phyloP scores from a whole-genome alignment of 257 asterid genomes.

The Lithospermum erythrorhizon region DNA sequence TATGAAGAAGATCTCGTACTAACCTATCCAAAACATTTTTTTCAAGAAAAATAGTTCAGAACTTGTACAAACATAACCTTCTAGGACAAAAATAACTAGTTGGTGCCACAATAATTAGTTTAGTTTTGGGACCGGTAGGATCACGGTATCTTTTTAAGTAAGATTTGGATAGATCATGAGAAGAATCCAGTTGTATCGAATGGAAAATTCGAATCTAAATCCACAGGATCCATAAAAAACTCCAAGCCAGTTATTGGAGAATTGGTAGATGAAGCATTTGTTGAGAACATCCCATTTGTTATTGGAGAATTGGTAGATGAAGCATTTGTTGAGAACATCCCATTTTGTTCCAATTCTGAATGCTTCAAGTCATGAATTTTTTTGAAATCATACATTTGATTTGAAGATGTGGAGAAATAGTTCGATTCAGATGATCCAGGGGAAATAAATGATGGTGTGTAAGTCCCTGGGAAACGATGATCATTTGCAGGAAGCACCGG shows the following conservation, averaged over 20 bases:
- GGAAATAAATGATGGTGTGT: conserved; percentile 36
- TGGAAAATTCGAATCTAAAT: conserved; percentile 44
- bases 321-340: conserved; percentile 46
- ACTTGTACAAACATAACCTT: neutral
- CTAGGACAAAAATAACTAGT: neutral
- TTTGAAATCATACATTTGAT: conserved; percentile 17
- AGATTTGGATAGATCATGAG: conserved; percentile 18
- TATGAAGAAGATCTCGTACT: neutral
- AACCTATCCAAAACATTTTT: too few relatives aligned
- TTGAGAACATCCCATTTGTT: conserved; percentile 44
- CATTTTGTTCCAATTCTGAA: conserved; percentile 33
- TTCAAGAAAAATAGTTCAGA: too few relatives aligned
- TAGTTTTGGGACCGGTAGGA: neutral
- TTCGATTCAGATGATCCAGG: conserved; percentile 34
- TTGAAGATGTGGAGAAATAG: conserved; percentile 23
- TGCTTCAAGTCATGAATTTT: conserved; percentile 17
- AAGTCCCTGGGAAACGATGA: conserved; percentile 18
- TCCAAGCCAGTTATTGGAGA: conserved; percentile 63
- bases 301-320: conserved; percentile 67
- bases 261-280: conserved; percentile 54
- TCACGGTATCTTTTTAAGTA: conserved; percentile 1
- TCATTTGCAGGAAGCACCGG: conserved; percentile 33
- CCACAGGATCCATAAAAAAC: conserved; percentile 31
- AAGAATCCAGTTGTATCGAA: conserved; percentile 36
- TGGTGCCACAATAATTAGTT: neutral